These are phyloP conservation scores for Acanthamoeba rhysodes DNA, from an alignment of 208 protist species.

Conservation along the genomic window DNA sequence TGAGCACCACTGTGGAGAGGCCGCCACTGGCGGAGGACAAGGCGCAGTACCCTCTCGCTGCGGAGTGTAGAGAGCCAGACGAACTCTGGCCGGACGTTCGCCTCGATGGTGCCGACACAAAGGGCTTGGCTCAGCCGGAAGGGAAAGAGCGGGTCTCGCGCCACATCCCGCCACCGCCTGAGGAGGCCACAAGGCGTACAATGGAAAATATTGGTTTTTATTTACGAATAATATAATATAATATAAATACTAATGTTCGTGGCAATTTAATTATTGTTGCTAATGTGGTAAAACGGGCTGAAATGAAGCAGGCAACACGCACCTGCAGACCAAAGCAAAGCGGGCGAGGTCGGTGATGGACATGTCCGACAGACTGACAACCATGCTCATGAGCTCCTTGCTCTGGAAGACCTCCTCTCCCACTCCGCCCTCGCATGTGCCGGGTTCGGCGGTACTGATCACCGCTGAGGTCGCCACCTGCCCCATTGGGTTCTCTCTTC, in stretches of 20 bases:
- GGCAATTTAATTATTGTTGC: no score
- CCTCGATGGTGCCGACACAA: background rate
- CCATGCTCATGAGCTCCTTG: conserved; percentile 16
- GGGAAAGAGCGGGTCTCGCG: background rate
- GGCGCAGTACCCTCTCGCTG: background rate
- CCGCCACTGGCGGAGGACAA: background rate
- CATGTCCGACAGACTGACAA: background rate
- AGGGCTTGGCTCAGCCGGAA: background rate
- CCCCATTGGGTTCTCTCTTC: background rate
- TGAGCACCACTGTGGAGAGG: no score
- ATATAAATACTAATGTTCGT: no score
- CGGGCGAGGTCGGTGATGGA: conserved; percentile 1
- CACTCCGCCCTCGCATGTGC: background rate
- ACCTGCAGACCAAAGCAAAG: background rate
- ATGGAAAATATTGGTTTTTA: no score
- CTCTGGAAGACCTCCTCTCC: conserved; percentile 10
- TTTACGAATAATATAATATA: no score
- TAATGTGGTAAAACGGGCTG: no score
- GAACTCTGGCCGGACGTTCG: background rate
- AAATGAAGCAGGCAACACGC: background rate
- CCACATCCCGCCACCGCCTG: background rate
- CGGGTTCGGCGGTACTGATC: background rate
- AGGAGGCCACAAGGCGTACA: no score
- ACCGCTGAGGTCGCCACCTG: background rate
- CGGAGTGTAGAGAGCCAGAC: background rate